Percentiles rank a stretch among this genome's conserved stretches.
These are phyloP conservation scores for Kodamaea neixiangensis DNA, from an alignment of 805 yeast species.

Conservation along the genomic window DNA sequence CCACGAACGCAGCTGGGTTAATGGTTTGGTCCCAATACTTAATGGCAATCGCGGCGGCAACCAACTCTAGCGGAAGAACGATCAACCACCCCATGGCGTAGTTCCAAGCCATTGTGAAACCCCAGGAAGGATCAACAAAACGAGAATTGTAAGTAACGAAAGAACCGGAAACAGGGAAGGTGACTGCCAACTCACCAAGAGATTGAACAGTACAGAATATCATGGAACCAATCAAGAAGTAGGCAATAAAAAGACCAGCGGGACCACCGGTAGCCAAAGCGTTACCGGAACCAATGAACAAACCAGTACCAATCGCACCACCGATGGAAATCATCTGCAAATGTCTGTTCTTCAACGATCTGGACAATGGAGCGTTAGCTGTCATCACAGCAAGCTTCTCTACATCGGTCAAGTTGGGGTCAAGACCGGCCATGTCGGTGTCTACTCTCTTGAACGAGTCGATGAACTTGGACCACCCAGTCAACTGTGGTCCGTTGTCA, in stretches of 20 bases:
- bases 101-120: constrained; percentile 60
- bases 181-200: constrained; percentile 59
- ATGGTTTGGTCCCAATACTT: constrained; percentile 25
- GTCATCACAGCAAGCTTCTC: constrained; percentile 29
- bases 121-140: constrained; percentile 61
- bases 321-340: constrained; percentile 70
- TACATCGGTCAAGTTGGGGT: constrained; percentile 20
- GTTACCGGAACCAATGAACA: constrained; percentile 65
- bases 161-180: constrained; percentile 66
- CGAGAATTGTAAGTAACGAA: constrained; percentile 62
- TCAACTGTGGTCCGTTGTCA: constrained; percentile 1
- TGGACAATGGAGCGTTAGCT: constrained; percentile 59
- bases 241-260: constrained; percentile 59
- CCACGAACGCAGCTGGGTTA: constrained; percentile 58
- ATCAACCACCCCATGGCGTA: constrained; percentile 27
- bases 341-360: constrained; percentile 57
- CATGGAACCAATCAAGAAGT: constrained; percentile 55
- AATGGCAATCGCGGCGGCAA: constrained; percentile 27
- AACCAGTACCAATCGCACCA: constrained; percentile 68
- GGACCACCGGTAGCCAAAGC: constrained; percentile 65
- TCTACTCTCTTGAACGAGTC: constrained; percentile 23
- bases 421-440: constrained; percentile 20
- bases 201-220: constrained; percentile 63
- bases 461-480: constrained; percentile 13
- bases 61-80: constrained; percentile 26